Evolutionary conservation across 805 yeast genomes (phyloP).

Genomic region (Kluyveromyces aestuarii): DNA sequence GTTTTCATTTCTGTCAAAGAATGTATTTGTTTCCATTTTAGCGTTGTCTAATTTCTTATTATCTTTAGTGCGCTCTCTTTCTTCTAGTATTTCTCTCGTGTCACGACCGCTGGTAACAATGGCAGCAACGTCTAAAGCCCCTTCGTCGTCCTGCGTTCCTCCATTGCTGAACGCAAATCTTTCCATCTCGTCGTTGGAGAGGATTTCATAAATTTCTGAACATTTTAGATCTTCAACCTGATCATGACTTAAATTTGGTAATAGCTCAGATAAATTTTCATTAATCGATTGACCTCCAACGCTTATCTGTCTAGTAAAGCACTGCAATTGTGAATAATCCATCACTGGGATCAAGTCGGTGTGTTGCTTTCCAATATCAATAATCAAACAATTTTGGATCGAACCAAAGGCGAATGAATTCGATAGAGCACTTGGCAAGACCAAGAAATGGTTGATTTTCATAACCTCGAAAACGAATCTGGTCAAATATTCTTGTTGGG

Average conservation of each 20-base stretch:
- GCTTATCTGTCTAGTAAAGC: slow-evolving; percentile 40
- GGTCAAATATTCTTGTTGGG: slow-evolving; percentile 58
- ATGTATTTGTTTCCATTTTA: slow-evolving; percentile 65
- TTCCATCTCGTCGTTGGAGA: slow-evolving; percentile 61
- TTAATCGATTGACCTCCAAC: slow-evolving; percentile 64
- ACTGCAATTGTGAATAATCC: slow-evolving; percentile 54
- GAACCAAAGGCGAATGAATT: slow-evolving; percentile 66
- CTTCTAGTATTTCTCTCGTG: slow-evolving; percentile 60
- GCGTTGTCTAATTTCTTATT: slow-evolving; percentile 39
- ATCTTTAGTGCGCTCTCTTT: slow-evolving; percentile 43
- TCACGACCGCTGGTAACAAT: slow-evolving; percentile 67
- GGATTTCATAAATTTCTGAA: slow-evolving; percentile 70
- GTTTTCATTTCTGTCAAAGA: slow-evolving; percentile 50
- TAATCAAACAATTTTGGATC: slow-evolving; percentile 56
- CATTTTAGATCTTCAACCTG: slow-evolving; percentile 71
- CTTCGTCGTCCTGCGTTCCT: slow-evolving; percentile 45
- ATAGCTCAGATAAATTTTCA: slow-evolving; percentile 36
- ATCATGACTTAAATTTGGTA: slow-evolving; percentile 45
- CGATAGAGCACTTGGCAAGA: slow-evolving; percentile 60
- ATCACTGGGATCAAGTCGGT: slow-evolving; percentile 76
- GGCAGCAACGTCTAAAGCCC: slow-evolving; percentile 80
- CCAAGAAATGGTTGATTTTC: slow-evolving; percentile 61
- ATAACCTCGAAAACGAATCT: slow-evolving; percentile 67
- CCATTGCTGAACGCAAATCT: slow-evolving; percentile 32
- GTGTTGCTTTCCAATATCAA: slow-evolving; percentile 71